A percentile compares a stretch with the other conserved stretches of the same genome.
Conservation (phyloP, 228 moss, liverwort and hornwort genomes). For the Sphagnum fallax region DNA sequence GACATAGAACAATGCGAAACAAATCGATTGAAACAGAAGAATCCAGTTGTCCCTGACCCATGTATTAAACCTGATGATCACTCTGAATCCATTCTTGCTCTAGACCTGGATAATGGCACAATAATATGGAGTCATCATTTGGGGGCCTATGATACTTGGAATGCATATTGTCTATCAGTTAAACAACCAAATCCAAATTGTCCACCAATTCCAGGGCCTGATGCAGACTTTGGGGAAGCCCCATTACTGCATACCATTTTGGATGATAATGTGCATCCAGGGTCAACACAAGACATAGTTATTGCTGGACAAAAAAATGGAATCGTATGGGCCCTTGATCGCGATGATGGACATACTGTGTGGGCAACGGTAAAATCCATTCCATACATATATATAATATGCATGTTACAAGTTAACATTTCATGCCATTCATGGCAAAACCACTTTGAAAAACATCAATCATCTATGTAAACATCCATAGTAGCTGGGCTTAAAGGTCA, state of each 20-base stretch:
- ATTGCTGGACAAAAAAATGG: conserved; percentile 12
- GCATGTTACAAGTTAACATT: no score
- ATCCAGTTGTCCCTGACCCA: conserved; percentile 19
- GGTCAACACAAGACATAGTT: conserved; percentile 1
- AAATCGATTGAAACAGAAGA: conserved; percentile 5
- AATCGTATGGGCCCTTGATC: conserved; percentile 7
- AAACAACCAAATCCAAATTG: conserved; percentile 11
- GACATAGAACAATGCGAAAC: conserved; percentile 12
- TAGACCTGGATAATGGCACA: conserved; percentile 17
- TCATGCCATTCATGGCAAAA: no score
- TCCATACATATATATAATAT: no score
- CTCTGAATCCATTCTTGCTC: conserved; percentile 20
- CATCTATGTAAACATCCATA: no score
- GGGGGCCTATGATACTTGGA: conserved; percentile 26
- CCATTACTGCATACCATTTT: conserved; percentile 26
- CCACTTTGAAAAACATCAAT: no score
- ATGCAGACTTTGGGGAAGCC: conserved; percentile 33
- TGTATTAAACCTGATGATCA: conserved; percentile 18
- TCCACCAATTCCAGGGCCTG: conserved; percentile 16
- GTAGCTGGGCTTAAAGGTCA: no score
- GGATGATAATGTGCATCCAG: not conserved
- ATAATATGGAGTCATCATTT: conserved; percentile 17
- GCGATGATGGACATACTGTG: conserved; percentile 1
- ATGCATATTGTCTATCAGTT: conserved; percentile 1
- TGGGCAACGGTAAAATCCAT: conserved; percentile 10